Conservation (phyloP, 1,284 basidiomycete species). For the Schizophyllum commune region DNA sequence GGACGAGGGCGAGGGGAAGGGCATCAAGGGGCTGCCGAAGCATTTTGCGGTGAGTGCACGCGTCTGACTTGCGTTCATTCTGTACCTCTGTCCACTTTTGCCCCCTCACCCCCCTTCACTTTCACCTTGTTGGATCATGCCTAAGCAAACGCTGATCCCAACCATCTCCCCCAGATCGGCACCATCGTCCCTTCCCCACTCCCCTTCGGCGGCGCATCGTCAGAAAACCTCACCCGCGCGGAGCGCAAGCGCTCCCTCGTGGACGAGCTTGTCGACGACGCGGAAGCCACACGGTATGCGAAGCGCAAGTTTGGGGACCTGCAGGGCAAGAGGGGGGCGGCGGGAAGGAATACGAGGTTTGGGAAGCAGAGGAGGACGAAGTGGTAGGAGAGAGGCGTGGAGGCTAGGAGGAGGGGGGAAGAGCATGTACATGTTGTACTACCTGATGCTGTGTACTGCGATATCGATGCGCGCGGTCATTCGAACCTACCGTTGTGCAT, state of each 20-base stretch:
- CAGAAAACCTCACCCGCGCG: constrained; percentile 61
- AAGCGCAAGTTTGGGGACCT: constrained; percentile 92
- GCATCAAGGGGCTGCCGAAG: constrained; percentile 81
- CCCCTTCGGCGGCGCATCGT: constrained; percentile 68
- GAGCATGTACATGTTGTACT: no score
- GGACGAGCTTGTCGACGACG: constrained; percentile 84
- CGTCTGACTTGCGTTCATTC: constrained; percentile 16
- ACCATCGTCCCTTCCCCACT: constrained; percentile 73
- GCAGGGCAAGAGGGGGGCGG: constrained; percentile 63
- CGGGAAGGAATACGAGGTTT: constrained; percentile 67
- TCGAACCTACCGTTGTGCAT: no score
- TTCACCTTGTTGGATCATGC: constrained; percentile 4
- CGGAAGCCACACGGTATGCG: constrained; percentile 80
- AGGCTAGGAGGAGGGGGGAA: no score
- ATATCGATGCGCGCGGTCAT: no score
- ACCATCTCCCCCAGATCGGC: constrained; percentile 58
- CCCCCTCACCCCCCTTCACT: constrained; percentile 3
- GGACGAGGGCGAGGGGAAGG: constrained; percentile 78
- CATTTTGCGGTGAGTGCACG: constrained; percentile 67
- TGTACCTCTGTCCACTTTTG: constrained; percentile 10
- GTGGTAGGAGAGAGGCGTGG: constrained; percentile 41
- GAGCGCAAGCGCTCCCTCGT: constrained; percentile 78
- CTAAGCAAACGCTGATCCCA: not conserved
- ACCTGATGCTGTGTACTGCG: no score
- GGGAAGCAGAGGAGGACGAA: constrained; percentile 63